Percentiles rank a stretch among this genome's conserved stretches.
phyloP scores from a whole-genome alignment of 495 filamentous ascomycete species.

The Saxophila tyrrhenica region DNA sequence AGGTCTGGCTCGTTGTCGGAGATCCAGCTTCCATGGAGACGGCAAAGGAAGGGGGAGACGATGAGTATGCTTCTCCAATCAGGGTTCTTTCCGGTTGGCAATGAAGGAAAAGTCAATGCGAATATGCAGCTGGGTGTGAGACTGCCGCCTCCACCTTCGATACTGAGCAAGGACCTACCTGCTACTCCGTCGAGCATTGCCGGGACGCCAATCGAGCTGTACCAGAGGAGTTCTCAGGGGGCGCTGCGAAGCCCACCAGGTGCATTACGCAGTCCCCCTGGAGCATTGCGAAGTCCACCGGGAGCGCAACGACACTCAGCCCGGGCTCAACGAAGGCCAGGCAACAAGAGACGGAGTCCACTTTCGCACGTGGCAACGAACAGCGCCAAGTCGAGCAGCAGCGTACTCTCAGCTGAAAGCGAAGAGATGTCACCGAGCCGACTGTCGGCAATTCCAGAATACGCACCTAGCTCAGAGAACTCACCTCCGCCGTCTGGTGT shows the following conservation, averaged over 20 bases:
- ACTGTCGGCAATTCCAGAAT: conserved; percentile 12
- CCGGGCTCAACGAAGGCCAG: not conserved
- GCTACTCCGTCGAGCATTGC: conserved; percentile 10
- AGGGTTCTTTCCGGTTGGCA: conserved; percentile 8
- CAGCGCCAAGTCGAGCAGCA: not conserved
- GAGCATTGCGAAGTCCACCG: not conserved
- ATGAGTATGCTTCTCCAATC: conserved; percentile 16
- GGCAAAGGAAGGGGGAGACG: conserved; percentile 8
- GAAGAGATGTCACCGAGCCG: not conserved
- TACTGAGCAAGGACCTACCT: conserved; percentile 9
- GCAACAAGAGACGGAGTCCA: conserved; percentile 4
- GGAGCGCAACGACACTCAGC: not conserved
- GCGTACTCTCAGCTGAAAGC: not conserved
- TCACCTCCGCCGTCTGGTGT: conserved; percentile 6
- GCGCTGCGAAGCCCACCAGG: too few species aligned
- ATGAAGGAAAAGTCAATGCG: not conserved
- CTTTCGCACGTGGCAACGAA: conserved; percentile 4
- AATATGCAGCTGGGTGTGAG: not conserved
- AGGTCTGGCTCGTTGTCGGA: not conserved
- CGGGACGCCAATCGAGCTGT: conserved; percentile 12
- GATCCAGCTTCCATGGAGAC: conserved; percentile 1
- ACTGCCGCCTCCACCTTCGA: not conserved
- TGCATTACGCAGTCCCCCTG: not conserved
- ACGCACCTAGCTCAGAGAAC: not conserved
- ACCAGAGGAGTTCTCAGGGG: not conserved